Base-by-base conservation (phyloP, 2,329 filamentous ascomycete genomes). In the Fusarium euwallaceae region DNA sequence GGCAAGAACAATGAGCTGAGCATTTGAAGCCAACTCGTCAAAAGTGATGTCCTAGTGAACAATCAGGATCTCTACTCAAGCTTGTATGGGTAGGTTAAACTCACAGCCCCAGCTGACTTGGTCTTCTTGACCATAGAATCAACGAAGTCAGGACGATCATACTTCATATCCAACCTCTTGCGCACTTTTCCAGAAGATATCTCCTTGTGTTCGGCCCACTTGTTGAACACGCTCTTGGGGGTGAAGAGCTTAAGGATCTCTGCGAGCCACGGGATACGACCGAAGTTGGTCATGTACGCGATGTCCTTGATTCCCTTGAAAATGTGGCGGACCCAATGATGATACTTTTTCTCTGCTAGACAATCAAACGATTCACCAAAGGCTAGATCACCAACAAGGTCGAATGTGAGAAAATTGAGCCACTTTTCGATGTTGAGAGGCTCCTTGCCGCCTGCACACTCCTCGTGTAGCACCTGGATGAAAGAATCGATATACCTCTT, bases 1-100 rank as follows among this genome's bases (percentile, higher is more conserved):
- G 16, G 79, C 82, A 11, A 81, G 34, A 32, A 82, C 78, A 17
- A 83, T 61, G 2, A 66, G 3, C 2, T 43, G 24, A 0, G 62
- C 53, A 32, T 68, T 68, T 1, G 61, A 53, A 14, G 34, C 45
- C 27, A 63, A 12, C 16, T 63, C 61, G 8, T 55, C 61, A 14
- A 63, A 41, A 10, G 61, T 20, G 34, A 63, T 63, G 8, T 10
- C 36, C 60, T 22, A 22, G 22, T 22, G 22, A 22, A 22, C 22
- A 22, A 22, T 22, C 22, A 22, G 22, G 22, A 22, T 22, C 22
- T 22, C 22, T 22, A 22, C 22, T 22, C 22, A 22, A 22, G 22
- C 22, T 22, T 22, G 22, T 22, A 22, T 22, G 22, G 22, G 22
- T 22, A 22, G 22, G 22, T 22, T 22, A 22, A 22, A 22, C 22